These are phyloP conservation scores for Heritiera fomes DNA, from an alignment of 345 rosid species.

Conservation along the genomic window DNA sequence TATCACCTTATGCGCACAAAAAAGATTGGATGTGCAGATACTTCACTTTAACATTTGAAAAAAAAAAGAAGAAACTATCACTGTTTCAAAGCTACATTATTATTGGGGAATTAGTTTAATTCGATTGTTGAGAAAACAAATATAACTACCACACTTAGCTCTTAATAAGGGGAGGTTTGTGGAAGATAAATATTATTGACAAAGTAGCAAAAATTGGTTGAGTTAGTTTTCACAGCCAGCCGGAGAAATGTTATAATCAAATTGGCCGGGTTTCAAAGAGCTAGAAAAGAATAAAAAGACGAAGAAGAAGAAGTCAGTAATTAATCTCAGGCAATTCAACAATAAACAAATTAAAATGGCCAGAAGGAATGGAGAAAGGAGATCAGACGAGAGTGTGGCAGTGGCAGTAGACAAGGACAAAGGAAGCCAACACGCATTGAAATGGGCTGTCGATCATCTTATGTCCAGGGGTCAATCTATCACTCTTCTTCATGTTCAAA, in stretches of 20 bases:
- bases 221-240: no score
- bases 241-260: no score
- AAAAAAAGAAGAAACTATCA: not conserved
- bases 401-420: slow-evolving; percentile 81
- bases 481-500: slow-evolving; percentile 69
- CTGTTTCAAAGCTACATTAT: not conserved
- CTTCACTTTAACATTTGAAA: no score
- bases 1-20: not conserved
- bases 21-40: not conserved
- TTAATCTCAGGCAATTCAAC: no score
- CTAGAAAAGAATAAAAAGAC: no score
- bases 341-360: not conserved
- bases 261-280: no score
- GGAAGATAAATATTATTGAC: no score
- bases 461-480: slow-evolving; percentile 54
- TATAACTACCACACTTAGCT: not conserved
- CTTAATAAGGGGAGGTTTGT: not conserved
- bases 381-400: slow-evolving; percentile 35
- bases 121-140: not conserved
- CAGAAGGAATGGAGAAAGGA: slow-evolving; percentile 27
- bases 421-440: slow-evolving; percentile 73
- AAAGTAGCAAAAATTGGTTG: not conserved
- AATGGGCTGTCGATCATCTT: slow-evolving; percentile 70
- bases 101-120: not conserved
- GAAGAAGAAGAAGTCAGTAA: no score